Percentiles rank a stretch among this genome's conserved stretches.
Evolutionary conservation across 2,329 filamentous ascomycete species (phyloP).

Genomic region (Eutypa lata): DNA sequence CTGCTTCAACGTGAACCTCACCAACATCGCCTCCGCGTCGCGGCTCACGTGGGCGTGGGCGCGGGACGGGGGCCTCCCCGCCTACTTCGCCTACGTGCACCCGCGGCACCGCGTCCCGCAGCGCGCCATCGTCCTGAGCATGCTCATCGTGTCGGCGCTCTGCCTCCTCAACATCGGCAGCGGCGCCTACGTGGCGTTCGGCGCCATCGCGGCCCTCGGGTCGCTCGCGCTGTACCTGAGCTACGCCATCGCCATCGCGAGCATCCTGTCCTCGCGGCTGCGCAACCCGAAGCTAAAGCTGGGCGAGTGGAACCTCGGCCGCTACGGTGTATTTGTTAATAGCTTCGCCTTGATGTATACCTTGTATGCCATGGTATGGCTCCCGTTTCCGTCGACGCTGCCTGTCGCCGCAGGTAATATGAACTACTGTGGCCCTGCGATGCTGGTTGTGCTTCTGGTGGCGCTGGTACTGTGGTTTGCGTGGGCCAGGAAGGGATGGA

Average conservation of each 20-base stretch:
- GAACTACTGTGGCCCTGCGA: constrained; percentile 26
- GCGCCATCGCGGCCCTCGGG: constrained; percentile 27
- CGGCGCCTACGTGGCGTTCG: constrained; percentile 29
- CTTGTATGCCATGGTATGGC: constrained; percentile 26
- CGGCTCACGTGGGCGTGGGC: constrained; percentile 49
- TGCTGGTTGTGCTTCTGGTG: background rate
- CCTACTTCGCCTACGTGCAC: constrained; percentile 21
- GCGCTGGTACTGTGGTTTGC: background rate
- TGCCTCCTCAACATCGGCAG: constrained; percentile 37
- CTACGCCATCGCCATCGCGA: constrained; percentile 35
- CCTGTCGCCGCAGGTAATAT: constrained; percentile 33
- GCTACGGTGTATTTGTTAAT: constrained; percentile 29
- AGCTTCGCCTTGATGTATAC: constrained; percentile 32
- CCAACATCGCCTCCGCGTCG: constrained; percentile 42
- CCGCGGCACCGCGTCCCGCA: constrained; percentile 30
- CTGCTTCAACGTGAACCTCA: constrained; percentile 36
- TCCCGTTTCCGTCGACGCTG: constrained; percentile 30
- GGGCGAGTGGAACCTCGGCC: constrained; percentile 30
- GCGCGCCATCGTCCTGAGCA: constrained; percentile 32
- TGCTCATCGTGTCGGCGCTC: constrained; percentile 28
- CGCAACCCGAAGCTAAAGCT: no score
- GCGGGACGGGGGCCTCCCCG: constrained; percentile 36
- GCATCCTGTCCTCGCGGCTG: constrained; percentile 31
- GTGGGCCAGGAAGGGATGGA: background rate
- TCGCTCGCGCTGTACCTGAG: constrained; percentile 35